phyloP scores from a whole-genome alignment of 163 green algal genomes.

The Volvox carteri region DNA sequence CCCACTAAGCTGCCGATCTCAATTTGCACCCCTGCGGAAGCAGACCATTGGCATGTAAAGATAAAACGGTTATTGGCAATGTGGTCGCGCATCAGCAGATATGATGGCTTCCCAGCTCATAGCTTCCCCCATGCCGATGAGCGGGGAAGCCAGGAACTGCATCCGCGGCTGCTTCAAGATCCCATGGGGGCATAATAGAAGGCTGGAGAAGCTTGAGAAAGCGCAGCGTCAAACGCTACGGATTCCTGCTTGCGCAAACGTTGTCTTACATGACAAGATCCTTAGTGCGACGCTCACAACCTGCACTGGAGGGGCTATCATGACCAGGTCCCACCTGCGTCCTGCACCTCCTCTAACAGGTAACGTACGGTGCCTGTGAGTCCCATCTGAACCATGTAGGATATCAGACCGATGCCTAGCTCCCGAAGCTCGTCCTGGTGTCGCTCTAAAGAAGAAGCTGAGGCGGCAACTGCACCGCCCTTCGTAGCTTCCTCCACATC shows the following conservation, averaged over 20 bases:
- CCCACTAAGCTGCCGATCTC: neutral
- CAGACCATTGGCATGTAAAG: no score
- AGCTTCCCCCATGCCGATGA: neutral
- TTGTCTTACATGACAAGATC: neutral
- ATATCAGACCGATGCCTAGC: constrained; percentile 1
- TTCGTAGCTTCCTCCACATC: no score
- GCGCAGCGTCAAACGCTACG: neutral
- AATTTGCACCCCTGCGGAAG: neutral
- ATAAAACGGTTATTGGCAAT: no score
- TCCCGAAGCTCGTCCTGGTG: constrained; percentile 2
- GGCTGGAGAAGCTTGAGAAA: neutral
- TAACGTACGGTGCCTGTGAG: neutral
- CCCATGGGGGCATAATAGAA: neutral
- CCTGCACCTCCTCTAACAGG: neutral
- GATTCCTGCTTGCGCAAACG: neutral
- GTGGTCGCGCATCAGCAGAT: neutral
- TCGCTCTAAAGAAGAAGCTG: neutral
- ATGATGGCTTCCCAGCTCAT: neutral
- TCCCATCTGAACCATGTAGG: neutral
- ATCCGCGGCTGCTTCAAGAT: neutral
- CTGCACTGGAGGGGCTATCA: neutral
- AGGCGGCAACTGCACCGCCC: no score
- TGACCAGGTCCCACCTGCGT: neutral
- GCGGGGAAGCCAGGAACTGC: neutral
- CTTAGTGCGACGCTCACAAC: neutral